Conservation (phyloP, 768 basidiomycete genomes). For the Kwoniella europaea region DNA sequence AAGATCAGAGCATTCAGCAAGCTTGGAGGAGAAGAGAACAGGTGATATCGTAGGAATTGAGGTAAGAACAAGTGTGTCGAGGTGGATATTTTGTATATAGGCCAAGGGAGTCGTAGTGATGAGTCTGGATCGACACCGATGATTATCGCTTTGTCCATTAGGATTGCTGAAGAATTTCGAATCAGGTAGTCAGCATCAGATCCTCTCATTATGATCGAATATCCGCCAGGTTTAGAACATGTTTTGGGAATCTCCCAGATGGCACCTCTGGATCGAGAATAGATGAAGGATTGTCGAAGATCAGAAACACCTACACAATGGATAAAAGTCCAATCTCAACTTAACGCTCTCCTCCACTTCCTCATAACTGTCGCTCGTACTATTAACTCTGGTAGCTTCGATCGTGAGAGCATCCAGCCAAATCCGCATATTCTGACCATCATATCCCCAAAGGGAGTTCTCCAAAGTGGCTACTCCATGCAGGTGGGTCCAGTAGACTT, state of each 20-base stretch:
- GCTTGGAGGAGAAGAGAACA: constrained; percentile 61
- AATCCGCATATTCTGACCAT: constrained; percentile 82
- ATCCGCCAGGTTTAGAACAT: too few species aligned
- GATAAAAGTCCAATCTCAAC: constrained; percentile 91
- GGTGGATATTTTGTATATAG: constrained; percentile 88
- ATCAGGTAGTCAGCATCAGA: neutral
- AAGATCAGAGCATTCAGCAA: constrained; percentile 80
- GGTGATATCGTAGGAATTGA: constrained; percentile 82
- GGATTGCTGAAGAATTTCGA: constrained; percentile 68
- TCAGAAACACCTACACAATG: constrained; percentile 70
- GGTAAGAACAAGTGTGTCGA: constrained; percentile 80
- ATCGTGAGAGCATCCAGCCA: constrained; percentile 96
- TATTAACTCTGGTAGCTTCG: constrained; percentile 65
- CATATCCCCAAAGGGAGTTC: constrained; percentile 97
- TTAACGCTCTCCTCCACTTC: constrained; percentile 91
- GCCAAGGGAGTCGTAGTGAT: constrained; percentile 76
- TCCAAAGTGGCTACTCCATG: constrained; percentile 90
- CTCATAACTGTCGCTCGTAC: constrained; percentile 60
- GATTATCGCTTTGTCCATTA: constrained; percentile 99
- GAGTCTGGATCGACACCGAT: constrained; percentile 93
- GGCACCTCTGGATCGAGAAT: neutral
- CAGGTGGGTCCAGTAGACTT: constrained; percentile 98
- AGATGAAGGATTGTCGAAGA: neutral
- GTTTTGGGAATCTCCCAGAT: too few species aligned
- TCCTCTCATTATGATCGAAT: too few species aligned